phyloP scores from a whole-genome alignment of 176 grass and related monocot genomes.

The Zoysia japonica region DNA sequence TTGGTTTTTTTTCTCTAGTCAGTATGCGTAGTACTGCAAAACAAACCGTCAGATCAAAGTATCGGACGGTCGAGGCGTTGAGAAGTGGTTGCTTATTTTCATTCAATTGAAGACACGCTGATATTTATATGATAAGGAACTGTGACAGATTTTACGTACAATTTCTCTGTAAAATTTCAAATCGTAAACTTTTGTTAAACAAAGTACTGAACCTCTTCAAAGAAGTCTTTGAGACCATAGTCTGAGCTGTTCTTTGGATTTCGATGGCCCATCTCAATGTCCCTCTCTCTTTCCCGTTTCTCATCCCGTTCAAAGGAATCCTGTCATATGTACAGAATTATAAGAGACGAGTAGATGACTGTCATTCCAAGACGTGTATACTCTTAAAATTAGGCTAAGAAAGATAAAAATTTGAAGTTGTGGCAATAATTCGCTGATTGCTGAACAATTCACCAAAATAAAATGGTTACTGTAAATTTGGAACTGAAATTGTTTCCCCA shows the following conservation, averaged over 20 bases:
- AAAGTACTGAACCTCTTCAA: slow-evolving; percentile 39
- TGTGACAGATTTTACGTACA: not conserved
- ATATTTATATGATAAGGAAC: not conserved
- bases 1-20: too few species aligned
- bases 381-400: not conserved
- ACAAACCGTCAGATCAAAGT: too few species aligned
- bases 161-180: not conserved
- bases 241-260: slow-evolving; percentile 42
- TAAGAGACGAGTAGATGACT: not conserved
- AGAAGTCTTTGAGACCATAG: slow-evolving; percentile 69
- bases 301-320: slow-evolving; percentile 48
- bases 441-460: not conserved
- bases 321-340: slow-evolving; percentile 17
- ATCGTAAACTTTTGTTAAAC: not conserved
- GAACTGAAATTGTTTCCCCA: not conserved
- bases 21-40: too few species aligned
- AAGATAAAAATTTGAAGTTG: not conserved
- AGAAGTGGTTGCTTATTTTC: too few species aligned
- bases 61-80: too few species aligned
- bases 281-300: slow-evolving; percentile 41
- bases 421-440: not conserved
- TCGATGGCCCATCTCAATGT: slow-evolving; percentile 51
- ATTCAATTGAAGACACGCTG: too few species aligned
- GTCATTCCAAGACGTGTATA: not conserved
- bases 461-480: not conserved